These are phyloP conservation scores for Talaromyces islandicus DNA, from an alignment of 2,329 filamentous ascomycete species.

Conservation along the genomic window DNA sequence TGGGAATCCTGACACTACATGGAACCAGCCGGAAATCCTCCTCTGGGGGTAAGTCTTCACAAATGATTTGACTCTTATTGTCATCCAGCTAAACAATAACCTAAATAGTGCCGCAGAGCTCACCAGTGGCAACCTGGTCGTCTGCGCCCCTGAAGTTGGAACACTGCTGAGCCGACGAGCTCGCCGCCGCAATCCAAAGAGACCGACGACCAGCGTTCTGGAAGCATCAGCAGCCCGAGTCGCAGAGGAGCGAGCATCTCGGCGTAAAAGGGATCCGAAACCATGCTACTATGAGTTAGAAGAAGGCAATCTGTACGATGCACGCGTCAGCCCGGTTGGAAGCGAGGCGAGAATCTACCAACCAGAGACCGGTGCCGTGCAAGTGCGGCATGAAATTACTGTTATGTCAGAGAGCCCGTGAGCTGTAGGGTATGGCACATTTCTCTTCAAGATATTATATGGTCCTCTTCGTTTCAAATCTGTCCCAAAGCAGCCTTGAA, in stretches of 20 bases:
- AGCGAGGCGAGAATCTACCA: not conserved
- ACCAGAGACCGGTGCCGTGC: not conserved
- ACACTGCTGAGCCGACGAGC: not conserved
- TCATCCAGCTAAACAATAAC: not conserved
- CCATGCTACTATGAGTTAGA: not conserved
- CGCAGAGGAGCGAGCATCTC: not conserved
- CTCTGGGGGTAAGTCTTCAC: not conserved
- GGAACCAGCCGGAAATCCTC: slow-evolving; percentile 3
- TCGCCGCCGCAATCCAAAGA: not conserved
- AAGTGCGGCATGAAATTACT: not conserved
- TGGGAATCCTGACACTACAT: slow-evolving; percentile 2
- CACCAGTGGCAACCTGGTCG: not conserved
- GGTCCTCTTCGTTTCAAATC: too few species aligned
- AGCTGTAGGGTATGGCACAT: not conserved
- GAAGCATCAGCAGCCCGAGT: not conserved
- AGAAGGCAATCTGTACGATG: not conserved
- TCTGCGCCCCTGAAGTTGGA: slow-evolving; percentile 3
- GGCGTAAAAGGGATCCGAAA: not conserved
- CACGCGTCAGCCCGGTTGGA: not conserved
- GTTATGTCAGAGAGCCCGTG: not conserved
- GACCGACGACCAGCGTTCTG: not conserved
- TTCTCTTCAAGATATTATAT: not conserved
- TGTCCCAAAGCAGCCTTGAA: too few species aligned
- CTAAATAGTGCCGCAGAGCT: slow-evolving; percentile 1
- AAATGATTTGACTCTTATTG: not conserved